These are phyloP conservation scores for Stramenopiles sp. DNA, from an alignment of 352 stramenopile species.

Conservation along the genomic window DNA sequence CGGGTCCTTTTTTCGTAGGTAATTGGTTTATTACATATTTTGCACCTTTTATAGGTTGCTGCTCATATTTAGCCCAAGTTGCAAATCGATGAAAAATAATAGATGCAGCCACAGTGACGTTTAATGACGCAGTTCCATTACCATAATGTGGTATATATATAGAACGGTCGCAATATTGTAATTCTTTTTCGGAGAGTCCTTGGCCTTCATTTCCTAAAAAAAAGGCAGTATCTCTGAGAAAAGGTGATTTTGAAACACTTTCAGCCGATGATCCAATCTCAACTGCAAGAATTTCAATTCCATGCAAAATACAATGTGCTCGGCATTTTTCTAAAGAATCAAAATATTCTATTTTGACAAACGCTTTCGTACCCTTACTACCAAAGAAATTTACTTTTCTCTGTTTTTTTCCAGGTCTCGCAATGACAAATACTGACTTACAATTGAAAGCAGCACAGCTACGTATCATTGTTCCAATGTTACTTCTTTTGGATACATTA, in stretches of 20 bases:
- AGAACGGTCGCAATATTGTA: slow-evolving; percentile 55
- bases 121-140: slow-evolving; percentile 60
- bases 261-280: slow-evolving; percentile 51
- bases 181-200: slow-evolving; percentile 53
- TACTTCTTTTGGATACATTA: slow-evolving; percentile 49
- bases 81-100: slow-evolving; percentile 64
- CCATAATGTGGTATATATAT: slow-evolving; percentile 73
- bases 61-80: slow-evolving; percentile 16
- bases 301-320: slow-evolving; percentile 5
- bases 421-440: no score
- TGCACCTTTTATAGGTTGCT: no score
- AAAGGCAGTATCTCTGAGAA: slow-evolving; percentile 35
- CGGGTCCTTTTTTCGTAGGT: no score
- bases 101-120: slow-evolving; percentile 61
- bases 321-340: slow-evolving; percentile 14
- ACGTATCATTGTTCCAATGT: slow-evolving; percentile 43
- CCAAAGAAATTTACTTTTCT: slow-evolving; percentile 18
- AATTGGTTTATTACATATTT: no score
- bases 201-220: slow-evolving; percentile 76
- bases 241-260: slow-evolving; percentile 30
- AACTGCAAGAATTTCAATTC: slow-evolving; percentile 48
- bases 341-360: slow-evolving; percentile 16
- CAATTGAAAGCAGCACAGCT: slow-evolving; percentile 37
- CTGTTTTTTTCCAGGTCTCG: no score
- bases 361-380: slow-evolving; percentile 15